Evolutionary conservation across 768 basidiomycete genomes (phyloP).

Genomic region (Artomyces pyxidatus): DNA sequence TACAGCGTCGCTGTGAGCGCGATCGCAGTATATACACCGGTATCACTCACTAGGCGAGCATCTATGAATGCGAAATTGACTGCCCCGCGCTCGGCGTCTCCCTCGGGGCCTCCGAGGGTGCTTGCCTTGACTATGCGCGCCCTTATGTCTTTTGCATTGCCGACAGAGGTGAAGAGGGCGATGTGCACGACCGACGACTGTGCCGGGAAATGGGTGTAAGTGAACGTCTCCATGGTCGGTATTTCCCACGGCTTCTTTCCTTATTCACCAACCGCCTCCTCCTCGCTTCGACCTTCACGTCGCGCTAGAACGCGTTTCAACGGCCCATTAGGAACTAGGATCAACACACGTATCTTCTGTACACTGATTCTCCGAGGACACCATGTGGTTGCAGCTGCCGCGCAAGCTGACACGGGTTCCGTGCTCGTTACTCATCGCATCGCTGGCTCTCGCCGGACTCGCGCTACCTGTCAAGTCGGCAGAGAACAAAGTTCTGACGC

Average conservation of each 20-base stretch:
- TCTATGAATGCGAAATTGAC: constrained; percentile 91
- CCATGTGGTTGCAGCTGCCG: background rate
- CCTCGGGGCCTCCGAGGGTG: constrained; percentile 45
- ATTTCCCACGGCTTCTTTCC: constrained; percentile 9
- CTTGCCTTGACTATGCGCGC: constrained; percentile 66
- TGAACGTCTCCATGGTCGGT: constrained; percentile 43
- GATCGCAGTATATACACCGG: constrained; percentile 1
- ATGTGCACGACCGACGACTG: constrained; percentile 39
- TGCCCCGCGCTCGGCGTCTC: constrained; percentile 62
- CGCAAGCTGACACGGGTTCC: background rate
- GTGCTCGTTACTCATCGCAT: constrained; percentile 10
- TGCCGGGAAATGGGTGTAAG: constrained; percentile 43
- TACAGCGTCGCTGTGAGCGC: constrained; percentile 24
- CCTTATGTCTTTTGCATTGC: constrained; percentile 53
- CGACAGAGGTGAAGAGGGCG: constrained; percentile 60
- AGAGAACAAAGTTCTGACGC: constrained; percentile 34
- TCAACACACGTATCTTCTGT: background rate
- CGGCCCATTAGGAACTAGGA: too few relatives aligned
- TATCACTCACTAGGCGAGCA: constrained; percentile 58
- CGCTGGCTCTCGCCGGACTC: constrained; percentile 8
- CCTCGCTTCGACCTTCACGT: background rate
- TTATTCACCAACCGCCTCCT: background rate
- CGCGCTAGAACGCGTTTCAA: too few relatives aligned
- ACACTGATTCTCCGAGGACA: background rate
- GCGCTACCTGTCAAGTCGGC: constrained; percentile 18